Conservation (phyloP, 2,329 filamentous ascomycete species). For the Pestalotiopsis sp. region DNA sequence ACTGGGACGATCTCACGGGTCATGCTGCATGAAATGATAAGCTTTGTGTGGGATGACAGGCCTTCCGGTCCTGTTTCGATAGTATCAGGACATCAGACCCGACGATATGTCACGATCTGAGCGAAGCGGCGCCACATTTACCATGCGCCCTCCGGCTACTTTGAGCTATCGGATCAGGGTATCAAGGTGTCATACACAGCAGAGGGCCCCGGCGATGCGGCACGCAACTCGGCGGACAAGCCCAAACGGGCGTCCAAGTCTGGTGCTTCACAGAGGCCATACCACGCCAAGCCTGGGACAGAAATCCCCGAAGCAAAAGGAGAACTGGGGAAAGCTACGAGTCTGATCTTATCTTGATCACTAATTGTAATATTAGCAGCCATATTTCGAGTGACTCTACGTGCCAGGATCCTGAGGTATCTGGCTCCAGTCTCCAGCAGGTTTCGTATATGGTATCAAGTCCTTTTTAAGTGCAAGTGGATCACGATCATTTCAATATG, state of each 20-base stretch:
- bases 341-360: neutral
- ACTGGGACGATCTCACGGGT: neutral
- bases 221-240: neutral
- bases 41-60: slow-evolving; percentile 1
- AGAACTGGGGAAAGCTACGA: neutral
- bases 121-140: neutral
- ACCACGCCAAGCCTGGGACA: neutral
- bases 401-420: neutral
- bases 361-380: neutral
- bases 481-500: neutral
- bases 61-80: no score
- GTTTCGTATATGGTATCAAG: neutral
- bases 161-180: neutral
- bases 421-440: neutral
- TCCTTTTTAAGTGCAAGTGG: neutral
- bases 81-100: neutral
- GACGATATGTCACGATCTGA: slow-evolving; percentile 5
- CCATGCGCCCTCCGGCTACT: neutral
- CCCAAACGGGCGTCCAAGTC: neutral
- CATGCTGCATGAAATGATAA: neutral
- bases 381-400: neutral
- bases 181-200: neutral
- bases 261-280: neutral
- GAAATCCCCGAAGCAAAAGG: neutral
- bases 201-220: neutral